Conservation (phyloP, 768 basidiomycete genomes). For the Leucosporidium yakuticum region DNA sequence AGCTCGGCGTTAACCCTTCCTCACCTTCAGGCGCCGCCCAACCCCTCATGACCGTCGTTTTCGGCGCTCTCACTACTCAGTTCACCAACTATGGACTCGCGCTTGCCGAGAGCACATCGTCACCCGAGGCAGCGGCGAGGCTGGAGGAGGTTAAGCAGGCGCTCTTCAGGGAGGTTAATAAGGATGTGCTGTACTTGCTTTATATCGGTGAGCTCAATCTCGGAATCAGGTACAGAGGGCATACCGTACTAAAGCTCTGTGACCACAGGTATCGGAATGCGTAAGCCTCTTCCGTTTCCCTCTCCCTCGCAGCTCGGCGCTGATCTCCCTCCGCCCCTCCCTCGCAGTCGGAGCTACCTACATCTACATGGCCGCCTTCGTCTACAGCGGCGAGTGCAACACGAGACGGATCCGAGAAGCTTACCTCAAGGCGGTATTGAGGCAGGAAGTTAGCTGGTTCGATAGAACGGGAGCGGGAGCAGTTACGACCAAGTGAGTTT, state of each 20-base stretch:
- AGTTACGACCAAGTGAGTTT: slow-evolving; percentile 82
- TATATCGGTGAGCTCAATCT: slow-evolving; percentile 53
- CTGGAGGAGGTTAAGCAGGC: no score
- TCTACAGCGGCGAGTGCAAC: slow-evolving; percentile 59
- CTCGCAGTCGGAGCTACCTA: slow-evolving; percentile 4
- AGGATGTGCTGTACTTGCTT: slow-evolving; percentile 60
- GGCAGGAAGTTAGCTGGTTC: slow-evolving; percentile 75
- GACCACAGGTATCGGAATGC: background rate
- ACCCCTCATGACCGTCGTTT: slow-evolving; percentile 55
- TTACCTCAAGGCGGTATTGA: slow-evolving; percentile 67
- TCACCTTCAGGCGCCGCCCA: slow-evolving; percentile 54
- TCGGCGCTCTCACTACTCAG: slow-evolving; percentile 67
- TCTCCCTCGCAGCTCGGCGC: no score
- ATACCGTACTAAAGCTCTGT: no score
- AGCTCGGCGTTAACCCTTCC: no score
- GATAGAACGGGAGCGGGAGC: slow-evolving; percentile 92
- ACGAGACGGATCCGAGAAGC: slow-evolving; percentile 76
- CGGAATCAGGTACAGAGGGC: no score
- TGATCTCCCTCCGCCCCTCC: no score
- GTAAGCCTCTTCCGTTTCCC: no score
- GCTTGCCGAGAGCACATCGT: no score
- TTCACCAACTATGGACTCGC: slow-evolving; percentile 45
- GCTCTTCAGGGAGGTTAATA: slow-evolving; percentile 50
- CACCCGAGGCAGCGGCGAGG: no score
- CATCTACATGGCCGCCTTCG: slow-evolving; percentile 42